Base-by-base conservation (phyloP, 225 moss, liverwort and hornwort species). In the Bryoerythrophyllum caledonicum region DNA sequence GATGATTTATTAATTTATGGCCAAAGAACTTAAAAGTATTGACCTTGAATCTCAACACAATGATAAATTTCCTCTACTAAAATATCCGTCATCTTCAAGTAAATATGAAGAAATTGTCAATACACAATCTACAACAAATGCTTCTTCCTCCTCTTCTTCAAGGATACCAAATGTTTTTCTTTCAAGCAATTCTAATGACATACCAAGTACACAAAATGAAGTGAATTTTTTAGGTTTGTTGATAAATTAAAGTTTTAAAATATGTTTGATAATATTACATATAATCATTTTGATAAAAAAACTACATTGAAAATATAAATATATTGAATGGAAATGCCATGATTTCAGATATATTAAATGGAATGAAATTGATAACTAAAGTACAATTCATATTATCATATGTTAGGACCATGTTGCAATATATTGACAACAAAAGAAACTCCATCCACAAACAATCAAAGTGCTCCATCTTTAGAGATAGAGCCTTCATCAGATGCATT, bases 401-500 rank as follows among this genome's bases (percentile, higher is more conserved):
- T 10, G 20, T 11, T 40, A 78, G 65, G 30, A 46, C 71, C 71
- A 5, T 71, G 78, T 48, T 71, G 78, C 35, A 71, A 71, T 35
- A 57, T 78, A 1, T 46, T 65, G 5, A 71, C 46, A 32, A 35
- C 48, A 0, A 4, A 71, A 46, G 71, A 78, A 71, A 25, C 5
- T 71, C 64, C 64, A 46, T 23, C 12, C 64, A 64, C 24, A 64
- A 64, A 23, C 7, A 24, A 63, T 56, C 8, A 54, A 24, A 71
- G 4, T 57, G 32, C 0, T 32, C 1, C 24, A 3, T 4, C 25
- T 64, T 13, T 55, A 8, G 56, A 65, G 1, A 56, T 44, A 54
- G 44, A 65, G 24, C 57, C 46, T 44, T 57, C 46, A 48, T 64
- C 46, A 25, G 43, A 55, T 71, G 34, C 32, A 57, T 78, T 28